phyloP scores from a whole-genome alignment of 1,139 yeast species.

The Nematodospora anomalae region DNA sequence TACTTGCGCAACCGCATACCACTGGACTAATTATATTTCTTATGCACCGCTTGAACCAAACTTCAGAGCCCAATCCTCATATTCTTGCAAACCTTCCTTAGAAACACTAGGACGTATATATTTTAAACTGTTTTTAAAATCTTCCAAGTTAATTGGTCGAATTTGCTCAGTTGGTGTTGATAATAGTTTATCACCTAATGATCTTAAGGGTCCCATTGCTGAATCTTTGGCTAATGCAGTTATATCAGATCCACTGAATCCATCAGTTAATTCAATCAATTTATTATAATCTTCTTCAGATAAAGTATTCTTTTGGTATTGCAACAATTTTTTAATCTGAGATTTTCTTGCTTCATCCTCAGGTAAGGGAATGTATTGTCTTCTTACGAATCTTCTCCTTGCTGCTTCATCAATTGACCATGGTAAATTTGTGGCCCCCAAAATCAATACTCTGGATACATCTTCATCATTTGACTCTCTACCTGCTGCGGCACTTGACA shows the following conservation, averaged over 20 bases:
- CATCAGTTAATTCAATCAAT: conserved; percentile 66
- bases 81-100: conserved; percentile 70
- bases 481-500: conserved; percentile 92
- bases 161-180: conserved; percentile 85
- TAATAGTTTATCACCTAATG: conserved; percentile 83
- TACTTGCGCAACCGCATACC: too few relatives aligned
- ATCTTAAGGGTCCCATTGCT: conserved; percentile 96
- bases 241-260: conserved; percentile 90
- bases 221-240: conserved; percentile 97
- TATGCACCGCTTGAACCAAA: conserved; percentile 92
- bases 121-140: conserved; percentile 74
- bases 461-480: conserved; percentile 56
- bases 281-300: conserved; percentile 60
- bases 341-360: conserved; percentile 78
- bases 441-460: conserved; percentile 70
- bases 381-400: conserved; percentile 84
- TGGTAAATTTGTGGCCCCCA: conserved; percentile 96
- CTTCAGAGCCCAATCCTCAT: conserved; percentile 86
- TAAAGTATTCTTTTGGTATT: conserved; percentile 74
- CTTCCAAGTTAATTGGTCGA: conserved; percentile 72
- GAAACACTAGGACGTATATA: conserved; percentile 93
- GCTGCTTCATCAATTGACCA: conserved; percentile 99
- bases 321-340: conserved; percentile 69
- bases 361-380: conserved; percentile 94
- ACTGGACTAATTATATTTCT: too few relatives aligned